Percentiles rank a stretch among this genome's conserved stretches.
phyloP scores from a whole-genome alignment of 2,329 filamentous ascomycete species.

The Botryosphaeria dothidea region DNA sequence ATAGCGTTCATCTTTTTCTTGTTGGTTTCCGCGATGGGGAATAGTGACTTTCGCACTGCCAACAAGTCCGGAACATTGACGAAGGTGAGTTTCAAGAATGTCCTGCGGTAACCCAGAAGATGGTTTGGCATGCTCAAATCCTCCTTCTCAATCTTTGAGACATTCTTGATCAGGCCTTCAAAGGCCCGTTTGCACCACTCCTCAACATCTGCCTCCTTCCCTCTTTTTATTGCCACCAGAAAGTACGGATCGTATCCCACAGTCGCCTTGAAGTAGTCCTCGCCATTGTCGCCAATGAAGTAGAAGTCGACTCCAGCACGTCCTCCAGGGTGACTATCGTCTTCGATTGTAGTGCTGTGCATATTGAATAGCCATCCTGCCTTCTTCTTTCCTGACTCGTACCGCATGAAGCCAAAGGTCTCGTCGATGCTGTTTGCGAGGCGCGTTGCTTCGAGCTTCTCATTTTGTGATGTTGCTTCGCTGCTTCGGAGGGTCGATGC shows the following conservation, averaged over 20 bases:
- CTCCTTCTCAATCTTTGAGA: slow-evolving; percentile 83
- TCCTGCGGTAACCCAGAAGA: slow-evolving; percentile 83
- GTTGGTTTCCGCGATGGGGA: slow-evolving; percentile 93
- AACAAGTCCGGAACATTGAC: slow-evolving; percentile 84
- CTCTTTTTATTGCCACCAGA: slow-evolving; percentile 83
- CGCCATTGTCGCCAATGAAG: slow-evolving; percentile 75
- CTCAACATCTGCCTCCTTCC: slow-evolving; percentile 88
- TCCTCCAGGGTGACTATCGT: slow-evolving; percentile 79
- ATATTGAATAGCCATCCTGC: slow-evolving; percentile 96
- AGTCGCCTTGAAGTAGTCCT: slow-evolving; percentile 90
- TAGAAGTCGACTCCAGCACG: slow-evolving; percentile 93
- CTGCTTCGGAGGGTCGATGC: slow-evolving; percentile 70
- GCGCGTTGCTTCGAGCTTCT: slow-evolving; percentile 83
- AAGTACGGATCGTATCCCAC: slow-evolving; percentile 98
- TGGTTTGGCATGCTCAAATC: slow-evolving; percentile 96
- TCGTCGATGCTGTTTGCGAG: slow-evolving; percentile 91
- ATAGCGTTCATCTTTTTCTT: slow-evolving; percentile 95
- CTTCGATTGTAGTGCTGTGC: slow-evolving; percentile 82
- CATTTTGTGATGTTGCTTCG: slow-evolving; percentile 88
- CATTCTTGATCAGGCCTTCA: slow-evolving; percentile 78
- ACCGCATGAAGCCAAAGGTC: slow-evolving; percentile 88
- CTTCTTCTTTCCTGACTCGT: slow-evolving; percentile 82
- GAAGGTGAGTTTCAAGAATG: slow-evolving; percentile 84
- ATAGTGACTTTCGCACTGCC: slow-evolving; percentile 78
- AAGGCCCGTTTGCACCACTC: slow-evolving; percentile 84